Evolutionary conservation across 805 yeast genomes (phyloP).

Genomic region (Zygosaccharomyces bailii): DNA sequence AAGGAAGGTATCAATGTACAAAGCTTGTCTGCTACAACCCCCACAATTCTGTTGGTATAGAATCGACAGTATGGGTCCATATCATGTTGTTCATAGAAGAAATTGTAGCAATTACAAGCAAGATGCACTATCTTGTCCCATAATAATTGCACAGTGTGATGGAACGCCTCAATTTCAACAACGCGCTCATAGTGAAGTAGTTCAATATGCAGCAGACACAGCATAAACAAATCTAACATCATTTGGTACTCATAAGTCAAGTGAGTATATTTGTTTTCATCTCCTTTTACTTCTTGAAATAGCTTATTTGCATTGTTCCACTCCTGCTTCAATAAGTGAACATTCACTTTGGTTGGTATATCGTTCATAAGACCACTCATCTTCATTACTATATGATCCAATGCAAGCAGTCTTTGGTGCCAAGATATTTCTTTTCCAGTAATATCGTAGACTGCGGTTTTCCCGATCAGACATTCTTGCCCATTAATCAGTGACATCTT

Average conservation of each 20-base stretch:
- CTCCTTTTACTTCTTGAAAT: constrained; percentile 11
- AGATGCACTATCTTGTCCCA: constrained; percentile 25
- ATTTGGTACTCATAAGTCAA: constrained; percentile 26
- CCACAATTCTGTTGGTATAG: constrained; percentile 31
- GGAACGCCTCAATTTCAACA: constrained; percentile 14
- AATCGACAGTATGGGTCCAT: constrained; percentile 23
- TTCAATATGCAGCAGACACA: constrained; percentile 24
- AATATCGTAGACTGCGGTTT: constrained; percentile 18
- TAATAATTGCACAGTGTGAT: constrained; percentile 18
- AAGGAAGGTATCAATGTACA: constrained; percentile 29
- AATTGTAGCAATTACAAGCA: constrained; percentile 21
- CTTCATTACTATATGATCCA: constrained; percentile 20
- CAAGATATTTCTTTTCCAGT: constrained; percentile 15
- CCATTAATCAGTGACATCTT: constrained; percentile 31
- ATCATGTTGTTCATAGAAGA: constrained; percentile 17
- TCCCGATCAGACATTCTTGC: constrained; percentile 29
- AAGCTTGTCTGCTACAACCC: constrained; percentile 26
- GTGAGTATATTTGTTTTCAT: constrained; percentile 3
- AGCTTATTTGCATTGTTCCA: constrained; percentile 10
- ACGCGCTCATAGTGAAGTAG: constrained; percentile 25
- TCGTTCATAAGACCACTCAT: constrained; percentile 26
- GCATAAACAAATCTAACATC: constrained; percentile 21
- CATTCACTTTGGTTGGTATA: constrained; percentile 21
- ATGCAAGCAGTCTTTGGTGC: constrained; percentile 20
- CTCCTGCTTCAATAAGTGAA: constrained; percentile 13